phyloP scores from a whole-genome alignment of 2,329 filamentous ascomycete species.

The Arachnopeziza araneosa region DNA sequence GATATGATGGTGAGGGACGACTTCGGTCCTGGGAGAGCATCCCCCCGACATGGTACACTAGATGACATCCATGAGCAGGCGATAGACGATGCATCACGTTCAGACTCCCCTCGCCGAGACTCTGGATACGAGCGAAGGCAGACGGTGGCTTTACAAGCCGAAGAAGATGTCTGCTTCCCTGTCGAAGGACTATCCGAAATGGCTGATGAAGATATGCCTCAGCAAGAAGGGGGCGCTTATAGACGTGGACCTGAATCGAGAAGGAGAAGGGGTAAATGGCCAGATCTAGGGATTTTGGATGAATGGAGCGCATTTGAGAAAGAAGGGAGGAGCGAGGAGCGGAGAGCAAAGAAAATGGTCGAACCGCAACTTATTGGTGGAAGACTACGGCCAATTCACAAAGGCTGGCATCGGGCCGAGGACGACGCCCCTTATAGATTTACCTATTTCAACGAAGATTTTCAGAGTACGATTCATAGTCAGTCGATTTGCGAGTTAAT shows the following conservation, averaged over 20 bases:
- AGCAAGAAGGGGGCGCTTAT: slow-evolving; percentile 39
- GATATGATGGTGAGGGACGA: slow-evolving; percentile 68
- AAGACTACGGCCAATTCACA: slow-evolving; percentile 72
- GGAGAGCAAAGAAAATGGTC: slow-evolving; percentile 83
- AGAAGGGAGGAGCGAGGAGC: slow-evolving; percentile 75
- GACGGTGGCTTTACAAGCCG: slow-evolving; percentile 58
- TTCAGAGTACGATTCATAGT: slow-evolving; percentile 92
- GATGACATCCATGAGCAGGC: slow-evolving; percentile 20
- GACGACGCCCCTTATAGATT: slow-evolving; percentile 92
- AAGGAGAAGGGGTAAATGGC: slow-evolving; percentile 71
- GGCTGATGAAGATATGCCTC: slow-evolving; percentile 65
- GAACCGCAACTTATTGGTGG: slow-evolving; percentile 92
- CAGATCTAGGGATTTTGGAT: slow-evolving; percentile 75
- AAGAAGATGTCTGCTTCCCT: slow-evolving; percentile 92
- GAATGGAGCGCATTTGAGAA: slow-evolving; percentile 91
- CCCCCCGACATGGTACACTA: slow-evolving; percentile 7
- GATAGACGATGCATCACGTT: slow-evolving; percentile 29
- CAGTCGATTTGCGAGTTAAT: slow-evolving; percentile 91
- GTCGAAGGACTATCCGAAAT: slow-evolving; percentile 73
- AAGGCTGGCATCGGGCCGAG: slow-evolving; percentile 78
- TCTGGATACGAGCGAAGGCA: slow-evolving; percentile 39
- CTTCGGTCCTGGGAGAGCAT: slow-evolving; percentile 34
- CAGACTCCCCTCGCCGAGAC: slow-evolving; percentile 21
- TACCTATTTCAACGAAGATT: slow-evolving; percentile 98
- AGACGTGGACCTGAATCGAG: slow-evolving; percentile 19